Base-by-base conservation (phyloP, 805 yeast genomes). In the Cyberlindnera galapagoensis region DNA sequence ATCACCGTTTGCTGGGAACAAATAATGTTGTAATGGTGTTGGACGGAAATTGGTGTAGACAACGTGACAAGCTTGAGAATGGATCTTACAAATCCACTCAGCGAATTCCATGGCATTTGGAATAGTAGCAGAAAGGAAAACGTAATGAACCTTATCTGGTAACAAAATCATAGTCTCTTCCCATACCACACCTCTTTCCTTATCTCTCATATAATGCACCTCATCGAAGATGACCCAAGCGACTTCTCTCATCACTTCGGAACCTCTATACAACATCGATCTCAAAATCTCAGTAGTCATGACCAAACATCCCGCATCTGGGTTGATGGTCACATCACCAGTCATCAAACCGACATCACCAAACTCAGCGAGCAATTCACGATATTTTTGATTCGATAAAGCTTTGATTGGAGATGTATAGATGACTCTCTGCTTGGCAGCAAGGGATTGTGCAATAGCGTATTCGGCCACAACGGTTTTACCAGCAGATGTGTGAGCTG, bases 21-120 rank as follows among this genome's bases (percentile, higher is more conserved):
- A 64, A 51, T 92, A 92, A 62, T 92, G 99, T 59, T 92, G 99
- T 46, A 92, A 66, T 1, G 99, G 99, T 6, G 99, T 92, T 23
- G 99, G 99, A 58, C 99, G 80, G 72, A 90, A 92, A 63, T 92
- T 96, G 1, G 99, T 92, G 60, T 92, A 92, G 14, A 92, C 98
- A 58, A 92, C 94, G 59, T 92, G 97, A 56, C 99, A 92, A 6
- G 98, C 98, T 59, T 94, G 98, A 27, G 73, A 68, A 56, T 92
- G 99, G 35, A 81, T 88, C 52, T 85, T 82, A 56, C 95, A 88
- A 37, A 92, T 85, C 99, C 99, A 92, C 59, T 90, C 95, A 9
- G 97, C 97, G 65, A 90, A 90, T 56, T 90, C 96, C 88, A 85
- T 82, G 2, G 97, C 96, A 55, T 90, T 90, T 17, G 98, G 98